phyloP scores from a whole-genome alignment of 352 stramenopile species.

The Globisporangium echinulatum region DNA sequence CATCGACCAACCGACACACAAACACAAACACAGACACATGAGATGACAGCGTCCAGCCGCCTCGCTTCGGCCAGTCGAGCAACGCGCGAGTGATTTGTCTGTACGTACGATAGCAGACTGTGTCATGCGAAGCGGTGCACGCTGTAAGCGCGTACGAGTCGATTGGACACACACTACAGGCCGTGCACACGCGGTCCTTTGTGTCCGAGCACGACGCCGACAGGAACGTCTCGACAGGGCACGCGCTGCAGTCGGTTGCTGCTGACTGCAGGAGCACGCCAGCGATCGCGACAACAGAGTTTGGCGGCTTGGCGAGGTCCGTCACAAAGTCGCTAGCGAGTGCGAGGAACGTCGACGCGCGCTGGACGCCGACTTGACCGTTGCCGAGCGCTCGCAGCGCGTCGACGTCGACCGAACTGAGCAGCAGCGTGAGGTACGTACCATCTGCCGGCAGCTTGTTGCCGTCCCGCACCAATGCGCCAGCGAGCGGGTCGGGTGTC shows the following conservation, averaged over 20 bases:
- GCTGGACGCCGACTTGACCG: constrained; percentile 41
- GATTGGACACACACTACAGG: constrained; percentile 49
- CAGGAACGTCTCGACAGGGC: constrained; percentile 33
- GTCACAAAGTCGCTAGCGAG: constrained; percentile 27
- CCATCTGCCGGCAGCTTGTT: constrained; percentile 49
- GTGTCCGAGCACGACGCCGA: constrained; percentile 56
- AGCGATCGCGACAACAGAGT: constrained; percentile 22
- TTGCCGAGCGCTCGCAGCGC: constrained; percentile 29
- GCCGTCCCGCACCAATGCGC: constrained; percentile 29
- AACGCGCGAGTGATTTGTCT: too few relatives aligned
- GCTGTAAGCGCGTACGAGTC: constrained; percentile 45
- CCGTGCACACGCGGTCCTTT: constrained; percentile 39
- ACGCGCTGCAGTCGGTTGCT: constrained; percentile 45
- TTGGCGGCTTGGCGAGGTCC: constrained; percentile 40
- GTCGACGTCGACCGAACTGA: constrained; percentile 33
- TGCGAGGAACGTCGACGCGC: constrained; percentile 43
- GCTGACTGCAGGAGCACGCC: constrained; percentile 29
- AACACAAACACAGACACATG: neutral
- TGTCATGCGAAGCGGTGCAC: constrained; percentile 53
- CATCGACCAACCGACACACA: neutral
- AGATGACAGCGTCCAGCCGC: too few relatives aligned
- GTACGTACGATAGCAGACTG: constrained; percentile 60
- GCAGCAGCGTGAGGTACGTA: constrained; percentile 55
- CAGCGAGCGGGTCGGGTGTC: constrained; percentile 38
- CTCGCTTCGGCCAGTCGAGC: too few relatives aligned